Evolutionary conservation across 2,329 filamentous ascomycete genomes (phyloP), one percentile per base, ranked within the genome.

Genomic region (Apiospora marii): DNA sequence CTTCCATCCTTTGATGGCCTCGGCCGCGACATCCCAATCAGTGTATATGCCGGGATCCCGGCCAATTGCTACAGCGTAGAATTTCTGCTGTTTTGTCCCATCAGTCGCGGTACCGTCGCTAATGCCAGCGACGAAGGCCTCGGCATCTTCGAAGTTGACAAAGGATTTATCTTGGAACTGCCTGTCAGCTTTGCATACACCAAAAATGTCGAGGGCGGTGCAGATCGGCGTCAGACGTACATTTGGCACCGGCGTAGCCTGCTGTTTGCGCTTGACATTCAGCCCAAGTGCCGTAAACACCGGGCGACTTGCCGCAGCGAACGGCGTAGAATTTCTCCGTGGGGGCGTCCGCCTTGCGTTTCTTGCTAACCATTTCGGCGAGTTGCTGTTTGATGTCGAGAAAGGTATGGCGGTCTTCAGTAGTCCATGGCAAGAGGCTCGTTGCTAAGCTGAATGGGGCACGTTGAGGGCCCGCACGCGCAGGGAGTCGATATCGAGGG

Each of bases 131-230:
- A 94, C 86, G 80, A 94, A 98, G 1, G 90, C 90, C 78, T 93
- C 89, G n/a, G 96, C 96, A 73, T 98, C 94, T 74, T 91, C 88
- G 73, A 88, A 85, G 0, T 88, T 90, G 13, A 87, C 84, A 80
- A 98, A 98, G 1, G 93, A 94, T 84, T 96, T 96, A 85, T 93
- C 94, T 96, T 74, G 37, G 53, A 27, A 70, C n/a, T 37, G 75
- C 74, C 67, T 43, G 73, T 64, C 48, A 67, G 69, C 44, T 8
- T 70, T 30, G 24, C 67, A 24, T 67, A n/a, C 7, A 43, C 13
- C 41, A 4, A 46, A 48, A 37, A n/a, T 10, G 41, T 19, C 12
- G 69, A n/a, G 6, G 48, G 10, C 5, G 46, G 27, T 27, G 6
- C 16, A n/a, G 44, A 13, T 37, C 16, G 44, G 44, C 22, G 12